Base-by-base conservation (phyloP, 2,329 filamentous ascomycete species). In the Boeremia exigua region DNA sequence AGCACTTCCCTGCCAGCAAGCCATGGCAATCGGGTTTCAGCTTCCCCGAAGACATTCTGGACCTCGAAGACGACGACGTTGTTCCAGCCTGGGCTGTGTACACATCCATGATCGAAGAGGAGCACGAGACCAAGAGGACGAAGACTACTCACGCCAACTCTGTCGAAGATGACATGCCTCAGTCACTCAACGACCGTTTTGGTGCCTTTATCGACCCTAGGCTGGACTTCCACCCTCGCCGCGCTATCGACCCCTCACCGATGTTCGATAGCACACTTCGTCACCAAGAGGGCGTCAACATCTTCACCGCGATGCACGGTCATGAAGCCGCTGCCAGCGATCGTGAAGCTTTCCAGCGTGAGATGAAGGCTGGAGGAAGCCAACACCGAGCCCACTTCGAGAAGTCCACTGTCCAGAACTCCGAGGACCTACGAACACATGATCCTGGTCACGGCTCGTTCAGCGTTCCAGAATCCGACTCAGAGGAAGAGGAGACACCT, bases 21-120 rank as follows among this genome's bases (percentile, higher is more conserved):
- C 73, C 73, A 23, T 75, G 73, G 73, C 58, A 71, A 46, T 48
- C 63, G 7, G 71, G 68, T 15, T 74, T 67, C 40, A 68, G 72
- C 19, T 56, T 71, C 23, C 64, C 65, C 1, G 63, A 70, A 4
- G 70, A 65, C 23, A 60, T 68, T 17, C 40, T 66, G 34, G 63
- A 67, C 23, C 59, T 62, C 3, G 66, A 70, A 7, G 69, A 71
- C 17, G 65, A 70, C 2, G 65, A 68, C 7, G 54, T 66, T 5
- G 70, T 66, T 3, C 71, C 71, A 6, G 65, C 59, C 32, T 74
- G 70, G 70, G 68, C 69, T 38, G 65, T 70, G 17, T 69, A 71
- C 32, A 56, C 60, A 2, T 68, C 71, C 28, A 56, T 69, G 47
- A 36, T 68, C 10, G 60, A 64, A n/a, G 66, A 72, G 27, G 46